phyloP scores from a whole-genome alignment of 352 stramenopile genomes.

The Thalassiosira gravida region DNA sequence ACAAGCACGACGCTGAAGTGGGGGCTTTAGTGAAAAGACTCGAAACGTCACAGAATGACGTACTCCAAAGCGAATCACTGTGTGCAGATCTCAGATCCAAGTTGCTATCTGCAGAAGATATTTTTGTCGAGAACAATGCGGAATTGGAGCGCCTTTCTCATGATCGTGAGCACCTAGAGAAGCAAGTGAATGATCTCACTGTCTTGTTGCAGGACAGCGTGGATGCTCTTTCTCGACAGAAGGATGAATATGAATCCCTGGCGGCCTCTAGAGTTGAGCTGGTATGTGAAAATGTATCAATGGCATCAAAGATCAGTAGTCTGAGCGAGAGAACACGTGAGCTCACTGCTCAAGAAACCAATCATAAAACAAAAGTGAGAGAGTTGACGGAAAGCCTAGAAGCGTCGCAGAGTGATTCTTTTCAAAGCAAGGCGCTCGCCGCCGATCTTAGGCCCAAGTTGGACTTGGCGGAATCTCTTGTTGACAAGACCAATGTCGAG shows the following conservation, averaged over 20 bases:
- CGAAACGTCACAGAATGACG: neutral
- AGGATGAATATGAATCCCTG: slow-evolving; percentile 10
- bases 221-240: slow-evolving; percentile 3
- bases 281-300: slow-evolving; percentile 3
- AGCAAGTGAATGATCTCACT: slow-evolving; percentile 7
- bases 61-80: neutral
- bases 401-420: slow-evolving; percentile 15
- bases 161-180: neutral
- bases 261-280: slow-evolving; percentile 6
- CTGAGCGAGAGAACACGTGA: slow-evolving; percentile 1
- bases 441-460: slow-evolving; percentile 38
- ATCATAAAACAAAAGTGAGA: neutral
- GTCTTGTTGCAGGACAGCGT: neutral
- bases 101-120: neutral
- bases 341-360: slow-evolving; percentile 1
- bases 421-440: slow-evolving; percentile 10
- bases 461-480: slow-evolving; percentile 16
- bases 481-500: slow-evolving; percentile 25
- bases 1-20: slow-evolving; percentile 1
- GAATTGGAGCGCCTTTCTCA: slow-evolving; percentile 11
- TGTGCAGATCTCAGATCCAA: neutral
- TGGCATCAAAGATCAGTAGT: slow-evolving; percentile 6
- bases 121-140: neutral
- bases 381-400: slow-evolving; percentile 1
- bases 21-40: slow-evolving; percentile 14